phyloP scores from a whole-genome alignment of 2,329 filamentous ascomycete genomes.

The Colletotrichum sp. region DNA sequence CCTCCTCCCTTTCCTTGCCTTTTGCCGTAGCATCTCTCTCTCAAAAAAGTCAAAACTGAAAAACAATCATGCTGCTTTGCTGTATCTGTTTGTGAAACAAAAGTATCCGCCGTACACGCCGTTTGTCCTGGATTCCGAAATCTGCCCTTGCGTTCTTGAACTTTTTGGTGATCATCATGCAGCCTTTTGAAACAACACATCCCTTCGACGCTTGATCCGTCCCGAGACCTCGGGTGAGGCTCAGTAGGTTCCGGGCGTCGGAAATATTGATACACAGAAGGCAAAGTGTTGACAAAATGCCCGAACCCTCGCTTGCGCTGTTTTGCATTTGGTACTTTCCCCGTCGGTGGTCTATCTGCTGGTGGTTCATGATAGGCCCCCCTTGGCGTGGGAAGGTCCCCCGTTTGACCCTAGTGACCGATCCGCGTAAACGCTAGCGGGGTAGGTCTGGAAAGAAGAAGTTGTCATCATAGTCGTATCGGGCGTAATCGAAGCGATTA shows the following conservation, averaged over 20 bases:
- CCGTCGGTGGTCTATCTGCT: conserved; percentile 30
- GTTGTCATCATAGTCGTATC: conserved; percentile 32
- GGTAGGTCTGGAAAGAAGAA: conserved; percentile 24
- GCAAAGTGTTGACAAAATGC: conserved; percentile 41
- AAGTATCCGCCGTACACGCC: conserved; percentile 31
- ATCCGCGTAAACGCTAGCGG: conserved; percentile 28
- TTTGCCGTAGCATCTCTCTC: conserved; percentile 23
- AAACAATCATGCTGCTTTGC: conserved; percentile 29
- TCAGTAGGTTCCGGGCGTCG: conserved; percentile 32
- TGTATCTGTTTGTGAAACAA: conserved; percentile 29
- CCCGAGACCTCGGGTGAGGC: conserved; percentile 27
- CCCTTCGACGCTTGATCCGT: conserved; percentile 6
- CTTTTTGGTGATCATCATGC: conserved; percentile 36
- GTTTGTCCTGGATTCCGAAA: conserved; percentile 22
- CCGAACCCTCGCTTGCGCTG: conserved; percentile 39
- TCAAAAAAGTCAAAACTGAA: conserved; percentile 27
- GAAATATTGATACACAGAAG: conserved; percentile 50
- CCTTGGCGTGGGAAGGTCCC: not conserved
- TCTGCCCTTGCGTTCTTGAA: conserved; percentile 27
- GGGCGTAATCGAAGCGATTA: conserved; percentile 30
- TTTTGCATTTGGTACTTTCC: conserved; percentile 42
- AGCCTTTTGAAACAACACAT: conserved; percentile 19
- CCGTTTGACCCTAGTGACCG: conserved; percentile 31
- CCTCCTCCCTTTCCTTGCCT: not conserved
- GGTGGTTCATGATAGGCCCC: conserved; percentile 8